phyloP scores from a whole-genome alignment of 1,284 basidiomycete species.

The Trichosporon ovoides region DNA sequence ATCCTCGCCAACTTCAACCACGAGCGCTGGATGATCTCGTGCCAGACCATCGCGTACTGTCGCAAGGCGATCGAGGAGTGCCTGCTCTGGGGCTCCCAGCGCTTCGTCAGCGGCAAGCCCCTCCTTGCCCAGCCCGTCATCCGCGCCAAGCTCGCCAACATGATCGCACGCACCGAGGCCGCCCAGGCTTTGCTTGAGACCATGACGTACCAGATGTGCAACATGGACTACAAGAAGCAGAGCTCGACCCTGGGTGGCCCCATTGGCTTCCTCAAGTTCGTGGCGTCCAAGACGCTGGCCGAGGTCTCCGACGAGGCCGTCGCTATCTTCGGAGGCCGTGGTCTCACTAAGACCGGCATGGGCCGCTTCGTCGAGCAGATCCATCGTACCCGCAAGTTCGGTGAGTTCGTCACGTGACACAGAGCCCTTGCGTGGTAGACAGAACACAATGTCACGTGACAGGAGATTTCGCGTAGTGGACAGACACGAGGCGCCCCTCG shows the following conservation, averaged over 20 bases:
- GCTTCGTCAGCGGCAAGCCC: conserved; percentile 77
- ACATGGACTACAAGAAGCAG: conserved; percentile 72
- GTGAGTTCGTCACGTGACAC: no score
- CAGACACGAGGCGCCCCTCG: no score
- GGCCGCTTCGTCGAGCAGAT: conserved; percentile 54
- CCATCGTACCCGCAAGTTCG: conserved; percentile 70
- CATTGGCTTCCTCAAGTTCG: conserved; percentile 57
- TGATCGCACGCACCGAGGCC: conserved; percentile 78
- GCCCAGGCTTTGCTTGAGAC: conserved; percentile 84
- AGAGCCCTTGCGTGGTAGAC: no score
- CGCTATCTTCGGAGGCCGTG: conserved; percentile 51
- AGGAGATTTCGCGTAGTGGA: no score
- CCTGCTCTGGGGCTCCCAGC: conserved; percentile 63
- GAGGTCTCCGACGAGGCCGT: conserved; percentile 54
- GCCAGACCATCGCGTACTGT: conserved; percentile 16
- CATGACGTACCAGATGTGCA: conserved; percentile 84
- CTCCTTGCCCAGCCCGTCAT: conserved; percentile 79
- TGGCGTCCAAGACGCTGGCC: conserved; percentile 47
- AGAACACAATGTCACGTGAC: no score
- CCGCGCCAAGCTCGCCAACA: conserved; percentile 61
- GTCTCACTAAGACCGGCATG: conserved; percentile 60
- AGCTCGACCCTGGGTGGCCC: conserved; percentile 47
- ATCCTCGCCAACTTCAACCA: conserved; percentile 54
- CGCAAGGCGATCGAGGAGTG: conserved; percentile 46
- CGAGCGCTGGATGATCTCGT: conserved; percentile 18